Evolutionary conservation across 306 rosid genomes (phyloP).

Genomic region (Dryas octopetala): DNA sequence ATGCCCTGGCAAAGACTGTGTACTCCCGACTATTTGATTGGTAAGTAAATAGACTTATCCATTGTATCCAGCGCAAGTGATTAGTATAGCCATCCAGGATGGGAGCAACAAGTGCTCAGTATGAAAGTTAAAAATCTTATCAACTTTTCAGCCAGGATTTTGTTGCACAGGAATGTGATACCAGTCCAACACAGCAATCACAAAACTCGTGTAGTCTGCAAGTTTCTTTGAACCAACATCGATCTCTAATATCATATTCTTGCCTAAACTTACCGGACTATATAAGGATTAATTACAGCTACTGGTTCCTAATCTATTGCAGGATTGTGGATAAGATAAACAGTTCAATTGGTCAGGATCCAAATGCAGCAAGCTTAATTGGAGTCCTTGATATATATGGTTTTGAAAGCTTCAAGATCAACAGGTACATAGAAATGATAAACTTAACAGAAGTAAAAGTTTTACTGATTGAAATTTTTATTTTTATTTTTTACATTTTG

Average conservation of each 20-base stretch:
- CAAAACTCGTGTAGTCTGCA: not conserved
- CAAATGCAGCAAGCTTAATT: constrained; percentile 65
- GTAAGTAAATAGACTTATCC: constrained; percentile 38
- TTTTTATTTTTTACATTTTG: not conserved
- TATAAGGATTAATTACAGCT: constrained; percentile 16
- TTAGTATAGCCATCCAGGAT: constrained; percentile 10
- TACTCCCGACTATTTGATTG: constrained; percentile 80
- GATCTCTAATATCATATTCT: constrained; percentile 5
- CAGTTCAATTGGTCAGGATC: constrained; percentile 85
- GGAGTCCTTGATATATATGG: constrained; percentile 95
- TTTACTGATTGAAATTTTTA: not conserved
- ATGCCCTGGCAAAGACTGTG: constrained; percentile 79
- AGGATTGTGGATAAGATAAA: constrained; percentile 89
- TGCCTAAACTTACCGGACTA: not conserved
- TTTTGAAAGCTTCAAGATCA: constrained; percentile 88
- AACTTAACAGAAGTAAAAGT: not conserved
- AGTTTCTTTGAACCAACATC: constrained; percentile 1
- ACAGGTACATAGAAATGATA: constrained; percentile 45
- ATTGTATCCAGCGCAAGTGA: not conserved
- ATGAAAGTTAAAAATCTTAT: constrained; percentile 3
- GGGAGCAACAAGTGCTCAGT: not conserved
- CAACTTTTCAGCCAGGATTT: not conserved
- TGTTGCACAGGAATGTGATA: constrained; percentile 7
- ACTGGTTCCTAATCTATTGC: constrained; percentile 36
- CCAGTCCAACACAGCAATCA: constrained; percentile 1